Evolutionary conservation across 345 rosid genomes (phyloP).

Genomic region (Gossypium arboreum): DNA sequence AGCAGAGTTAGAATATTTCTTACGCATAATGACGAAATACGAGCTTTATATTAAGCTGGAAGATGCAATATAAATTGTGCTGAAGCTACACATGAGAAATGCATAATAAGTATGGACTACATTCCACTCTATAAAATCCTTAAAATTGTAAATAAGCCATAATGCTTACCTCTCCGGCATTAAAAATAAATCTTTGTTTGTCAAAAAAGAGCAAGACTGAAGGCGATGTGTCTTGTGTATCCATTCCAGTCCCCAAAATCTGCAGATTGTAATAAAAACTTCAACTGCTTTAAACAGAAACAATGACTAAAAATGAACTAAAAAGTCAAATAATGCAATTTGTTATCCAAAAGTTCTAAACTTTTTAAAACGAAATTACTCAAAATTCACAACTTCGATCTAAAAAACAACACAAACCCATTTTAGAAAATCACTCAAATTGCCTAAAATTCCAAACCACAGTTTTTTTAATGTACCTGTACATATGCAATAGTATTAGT

Average conservation of each 20-base stretch:
- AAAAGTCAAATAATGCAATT: not conserved
- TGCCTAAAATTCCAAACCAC: not conserved
- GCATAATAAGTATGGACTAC: not conserved
- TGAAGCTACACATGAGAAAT: not conserved
- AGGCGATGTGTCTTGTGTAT: constrained; percentile 91
- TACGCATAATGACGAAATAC: not conserved
- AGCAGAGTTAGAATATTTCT: not conserved
- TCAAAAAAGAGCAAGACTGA: constrained; percentile 92
- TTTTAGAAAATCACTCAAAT: not conserved
- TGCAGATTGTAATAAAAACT: constrained; percentile 19
- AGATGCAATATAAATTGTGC: not conserved
- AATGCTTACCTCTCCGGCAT: constrained; percentile 83
- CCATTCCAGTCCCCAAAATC: constrained; percentile 97
- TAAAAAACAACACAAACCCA: not conserved
- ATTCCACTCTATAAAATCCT: not conserved
- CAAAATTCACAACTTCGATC: not conserved
- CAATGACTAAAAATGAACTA: not conserved
- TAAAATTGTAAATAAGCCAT: not conserved
- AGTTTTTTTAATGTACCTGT: constrained; percentile 41
- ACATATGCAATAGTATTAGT: constrained; percentile 84
- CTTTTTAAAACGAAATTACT: not conserved
- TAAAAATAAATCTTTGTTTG: constrained; percentile 83
- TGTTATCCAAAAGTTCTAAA: not conserved
- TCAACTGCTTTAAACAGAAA: not conserved
- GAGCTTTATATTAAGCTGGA: not conserved